Evolutionary conservation across 176 grass and related monocot genomes (phyloP).

Genomic region (Echinochloa phyllopogon): DNA sequence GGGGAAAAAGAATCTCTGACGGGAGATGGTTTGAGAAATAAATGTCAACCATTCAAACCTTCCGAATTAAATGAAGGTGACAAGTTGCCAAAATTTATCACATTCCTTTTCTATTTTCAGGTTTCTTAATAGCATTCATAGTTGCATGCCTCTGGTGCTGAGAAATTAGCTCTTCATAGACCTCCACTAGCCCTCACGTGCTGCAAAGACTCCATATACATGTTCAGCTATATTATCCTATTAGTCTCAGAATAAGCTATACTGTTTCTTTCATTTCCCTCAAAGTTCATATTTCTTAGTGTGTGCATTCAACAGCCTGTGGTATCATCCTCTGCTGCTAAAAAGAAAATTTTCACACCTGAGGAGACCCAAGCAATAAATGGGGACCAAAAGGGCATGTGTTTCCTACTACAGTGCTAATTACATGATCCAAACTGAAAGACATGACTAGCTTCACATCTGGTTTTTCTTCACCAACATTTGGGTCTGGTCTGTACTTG

Average conservation of each 20-base stretch:
- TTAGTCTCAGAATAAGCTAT: background rate
- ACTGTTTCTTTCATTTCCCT: background rate
- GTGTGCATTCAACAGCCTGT: background rate
- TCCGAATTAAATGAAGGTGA: no score
- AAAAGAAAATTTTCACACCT: background rate
- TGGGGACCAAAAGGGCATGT: background rate
- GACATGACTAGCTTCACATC: background rate
- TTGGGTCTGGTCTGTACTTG: background rate
- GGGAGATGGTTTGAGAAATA: background rate
- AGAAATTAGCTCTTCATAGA: background rate
- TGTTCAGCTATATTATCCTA: background rate
- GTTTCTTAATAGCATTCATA: background rate
- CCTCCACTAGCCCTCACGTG: background rate
- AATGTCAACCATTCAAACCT: background rate
- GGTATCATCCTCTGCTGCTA: background rate
- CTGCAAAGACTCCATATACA: background rate
- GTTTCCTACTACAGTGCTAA: background rate
- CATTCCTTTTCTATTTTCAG: background rate
- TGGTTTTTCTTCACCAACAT: background rate
- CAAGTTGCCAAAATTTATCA: background rate
- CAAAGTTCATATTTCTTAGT: background rate
- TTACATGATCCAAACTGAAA: constrained; percentile 15
- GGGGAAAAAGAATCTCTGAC: background rate
- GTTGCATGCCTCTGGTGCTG: background rate
- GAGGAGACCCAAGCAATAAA: background rate